Evolutionary conservation across 2,329 filamentous ascomycete species (phyloP), one percentile per base, ranked within the genome.

Genomic region (Arthroderma uncinatum): DNA sequence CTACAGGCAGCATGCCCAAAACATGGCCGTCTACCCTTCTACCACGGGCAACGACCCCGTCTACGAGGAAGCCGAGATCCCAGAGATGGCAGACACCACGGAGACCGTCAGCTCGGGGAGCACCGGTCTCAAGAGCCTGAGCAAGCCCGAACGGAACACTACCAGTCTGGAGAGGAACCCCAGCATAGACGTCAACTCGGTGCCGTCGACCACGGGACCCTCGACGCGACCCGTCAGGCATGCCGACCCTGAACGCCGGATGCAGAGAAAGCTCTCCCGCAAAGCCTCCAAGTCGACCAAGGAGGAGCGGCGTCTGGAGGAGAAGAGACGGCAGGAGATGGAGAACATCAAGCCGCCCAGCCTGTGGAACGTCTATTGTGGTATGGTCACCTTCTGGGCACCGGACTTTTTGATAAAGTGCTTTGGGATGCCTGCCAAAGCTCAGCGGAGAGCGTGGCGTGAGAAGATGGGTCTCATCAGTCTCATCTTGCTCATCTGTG

Each of bases 381-480:
- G 87, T 52, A 82, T 95, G 61, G 75, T 98, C 63, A 98, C 93
- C 0, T 96, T 97, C 67, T 97, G 93, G 91, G 87, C 83, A 58
- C 93, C 93, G 0, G 85, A 90, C 68, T 87, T 92, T 60, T 73
- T 96, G 28, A 77, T 98, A 56, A 82, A 80, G 63, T 95, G 89
- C 72, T 93, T 90, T 66, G 90, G 91, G 39, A 94, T 87, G 78
- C 83, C 84, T 6, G 80, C 87, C 48, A 93, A 87, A 71, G 89
- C 86, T 14, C 89, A 97, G 71, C 86, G 90, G 68, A 82, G 89
- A 66, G 93, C 93, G 1, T 98, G 93, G 93, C 83, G 93, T 63
- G 93, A 98, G 70, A 98, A 98, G 79, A 94, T 98, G 78, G 93
- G 93, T 1, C 76, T 98, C 58, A 88, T 96, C 74, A 95, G 91